These are phyloP conservation scores for Rhodotorula sp. DNA, from an alignment of 1,284 basidiomycete species.

Conservation along the genomic window DNA sequence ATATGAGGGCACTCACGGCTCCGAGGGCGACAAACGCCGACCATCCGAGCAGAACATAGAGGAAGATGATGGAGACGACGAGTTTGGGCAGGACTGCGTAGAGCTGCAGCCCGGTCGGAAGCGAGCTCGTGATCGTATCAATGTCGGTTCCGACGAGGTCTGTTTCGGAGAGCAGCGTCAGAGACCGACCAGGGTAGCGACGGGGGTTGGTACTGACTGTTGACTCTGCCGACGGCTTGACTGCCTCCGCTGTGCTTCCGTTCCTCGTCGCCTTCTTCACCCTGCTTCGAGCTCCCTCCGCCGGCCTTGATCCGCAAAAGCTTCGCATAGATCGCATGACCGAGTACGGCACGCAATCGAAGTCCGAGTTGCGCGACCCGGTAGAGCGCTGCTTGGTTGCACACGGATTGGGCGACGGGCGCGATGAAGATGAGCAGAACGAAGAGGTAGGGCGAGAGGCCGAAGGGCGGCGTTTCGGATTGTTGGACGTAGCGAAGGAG, in stretches of 20 bases:
- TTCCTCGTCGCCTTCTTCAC: background rate
- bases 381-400: constrained; percentile 35
- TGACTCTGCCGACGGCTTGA: constrained; percentile 34
- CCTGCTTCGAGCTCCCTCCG: constrained; percentile 18
- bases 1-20: constrained; percentile 5
- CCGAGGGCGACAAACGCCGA: constrained; percentile 36
- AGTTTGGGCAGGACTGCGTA: constrained; percentile 55
- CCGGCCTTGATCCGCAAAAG: constrained; percentile 35
- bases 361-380: constrained; percentile 32
- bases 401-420: constrained; percentile 30
- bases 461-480: constrained; percentile 13
- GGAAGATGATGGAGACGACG: constrained; percentile 67
- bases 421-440: constrained; percentile 33
- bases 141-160: constrained; percentile 40
- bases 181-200: background rate
- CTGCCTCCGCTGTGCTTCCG: constrained; percentile 9
- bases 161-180: background rate
- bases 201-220: constrained; percentile 15
- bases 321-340: constrained; percentile 28
- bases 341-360: constrained; percentile 20
- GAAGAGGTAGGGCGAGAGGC: constrained; percentile 33
- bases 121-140: constrained; percentile 34
- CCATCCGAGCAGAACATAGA: constrained; percentile 80
- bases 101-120: constrained; percentile 30
- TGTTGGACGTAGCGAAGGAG: constrained; percentile 39